Evolutionary conservation across 257 asterid species (phyloP).

Genomic region (Solanum verrucosum): DNA sequence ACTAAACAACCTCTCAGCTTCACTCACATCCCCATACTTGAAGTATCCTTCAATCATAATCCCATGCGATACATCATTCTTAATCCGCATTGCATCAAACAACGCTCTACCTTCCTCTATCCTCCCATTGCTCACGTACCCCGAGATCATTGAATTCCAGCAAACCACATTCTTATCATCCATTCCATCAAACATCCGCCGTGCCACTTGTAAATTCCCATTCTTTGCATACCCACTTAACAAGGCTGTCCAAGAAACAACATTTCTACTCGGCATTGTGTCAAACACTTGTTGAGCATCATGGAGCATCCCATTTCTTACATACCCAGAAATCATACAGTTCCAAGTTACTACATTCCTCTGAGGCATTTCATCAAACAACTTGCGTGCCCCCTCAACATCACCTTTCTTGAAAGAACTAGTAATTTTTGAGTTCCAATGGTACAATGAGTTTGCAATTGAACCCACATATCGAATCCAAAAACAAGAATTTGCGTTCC

Average conservation of each 20-base stretch:
- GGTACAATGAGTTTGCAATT: constrained; percentile 28
- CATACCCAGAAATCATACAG: constrained; percentile 71
- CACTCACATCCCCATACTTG: constrained; percentile 28
- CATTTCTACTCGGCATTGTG: constrained; percentile 51
- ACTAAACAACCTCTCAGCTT: constrained; percentile 47
- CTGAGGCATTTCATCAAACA: constrained; percentile 68
- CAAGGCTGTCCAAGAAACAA: constrained; percentile 77
- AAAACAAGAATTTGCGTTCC: neutral
- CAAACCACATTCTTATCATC: constrained; percentile 49
- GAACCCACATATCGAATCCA: constrained; percentile 11
- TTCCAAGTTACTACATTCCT: constrained; percentile 64
- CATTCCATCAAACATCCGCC: constrained; percentile 41
- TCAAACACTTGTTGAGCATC: constrained; percentile 51
- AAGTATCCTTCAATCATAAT: constrained; percentile 48
- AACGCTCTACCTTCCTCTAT: constrained; percentile 34
- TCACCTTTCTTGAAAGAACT: constrained; percentile 30
- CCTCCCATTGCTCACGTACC: constrained; percentile 42
- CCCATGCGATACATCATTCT: constrained; percentile 38
- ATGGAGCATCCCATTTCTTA: constrained; percentile 39
- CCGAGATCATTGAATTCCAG: constrained; percentile 80
- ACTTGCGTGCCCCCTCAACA: constrained; percentile 25
- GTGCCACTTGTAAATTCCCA: constrained; percentile 55
- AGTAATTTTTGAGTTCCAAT: constrained; percentile 36
- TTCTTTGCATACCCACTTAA: constrained; percentile 67
- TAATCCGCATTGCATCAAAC: constrained; percentile 45